phyloP scores from a whole-genome alignment of 192 early-diverging fungal genomes.

The Coemansia asiatica region DNA sequence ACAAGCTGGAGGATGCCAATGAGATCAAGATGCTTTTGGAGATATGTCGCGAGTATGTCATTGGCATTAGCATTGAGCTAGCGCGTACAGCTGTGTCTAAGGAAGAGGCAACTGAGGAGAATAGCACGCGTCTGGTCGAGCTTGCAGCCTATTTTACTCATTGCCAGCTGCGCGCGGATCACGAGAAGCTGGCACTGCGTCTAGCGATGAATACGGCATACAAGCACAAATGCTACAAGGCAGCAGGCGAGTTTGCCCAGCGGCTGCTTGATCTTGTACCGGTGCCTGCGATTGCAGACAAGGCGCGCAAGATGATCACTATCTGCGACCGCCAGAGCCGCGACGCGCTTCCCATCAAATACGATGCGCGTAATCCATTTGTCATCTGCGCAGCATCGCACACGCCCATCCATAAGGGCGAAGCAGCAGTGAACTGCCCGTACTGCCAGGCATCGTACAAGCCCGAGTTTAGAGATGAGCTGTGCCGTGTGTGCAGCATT shows the following conservation, averaged over 20 bases:
- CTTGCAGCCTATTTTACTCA: slow-evolving; percentile 96
- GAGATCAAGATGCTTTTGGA: slow-evolving; percentile 80
- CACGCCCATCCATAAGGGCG: slow-evolving; percentile 89
- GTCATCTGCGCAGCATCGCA: slow-evolving; percentile 81
- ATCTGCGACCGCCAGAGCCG: slow-evolving; percentile 75
- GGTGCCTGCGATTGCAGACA: slow-evolving; percentile 68
- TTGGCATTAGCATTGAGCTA: slow-evolving; percentile 84
- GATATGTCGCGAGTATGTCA: slow-evolving; percentile 88
- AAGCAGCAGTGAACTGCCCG: slow-evolving; percentile 74
- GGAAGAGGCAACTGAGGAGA: slow-evolving; percentile 56
- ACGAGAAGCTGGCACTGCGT: slow-evolving; percentile 85
- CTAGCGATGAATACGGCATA: slow-evolving; percentile 83
- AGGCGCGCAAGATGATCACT: slow-evolving; percentile 77
- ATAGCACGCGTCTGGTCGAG: slow-evolving; percentile 75
- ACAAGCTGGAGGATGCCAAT: slow-evolving; percentile 64
- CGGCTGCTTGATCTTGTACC: slow-evolving; percentile 90
- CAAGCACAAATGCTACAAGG: slow-evolving; percentile 81
- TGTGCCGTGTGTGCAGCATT: slow-evolving; percentile 88
- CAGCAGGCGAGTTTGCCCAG: slow-evolving; percentile 84
- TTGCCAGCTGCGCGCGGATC: slow-evolving; percentile 82
- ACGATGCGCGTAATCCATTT: slow-evolving; percentile 96
- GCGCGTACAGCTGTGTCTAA: slow-evolving; percentile 64
- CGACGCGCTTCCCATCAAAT: slow-evolving; percentile 81
- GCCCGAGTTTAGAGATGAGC: slow-evolving; percentile 73
- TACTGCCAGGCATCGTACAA: slow-evolving; percentile 87